Percentiles rank a stretch among this genome's conserved stretches.
Evolutionary conservation across 805 yeast species (phyloP).

Genomic region (Metschnikowia similis): DNA sequence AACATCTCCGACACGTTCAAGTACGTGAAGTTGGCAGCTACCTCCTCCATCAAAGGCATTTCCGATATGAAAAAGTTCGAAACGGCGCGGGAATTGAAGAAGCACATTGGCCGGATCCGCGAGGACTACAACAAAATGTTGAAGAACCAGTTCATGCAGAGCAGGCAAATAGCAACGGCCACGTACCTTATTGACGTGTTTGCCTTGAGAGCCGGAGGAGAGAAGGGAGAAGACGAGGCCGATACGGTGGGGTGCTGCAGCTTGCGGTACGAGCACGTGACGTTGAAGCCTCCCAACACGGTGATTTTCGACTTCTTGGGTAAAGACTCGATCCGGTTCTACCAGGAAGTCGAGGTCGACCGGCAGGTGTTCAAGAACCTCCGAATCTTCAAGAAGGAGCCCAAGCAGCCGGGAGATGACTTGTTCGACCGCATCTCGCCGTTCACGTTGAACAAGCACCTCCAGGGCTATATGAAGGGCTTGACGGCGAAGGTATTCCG

Average conservation of each 20-base stretch:
- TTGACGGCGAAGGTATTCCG: constrained; percentile 95
- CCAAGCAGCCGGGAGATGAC: constrained; percentile 89
- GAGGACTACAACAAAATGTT: constrained; percentile 66
- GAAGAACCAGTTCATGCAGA: constrained; percentile 72
- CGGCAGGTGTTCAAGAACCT: constrained; percentile 88
- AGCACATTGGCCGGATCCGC: constrained; percentile 69
- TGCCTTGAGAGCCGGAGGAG: constrained; percentile 97
- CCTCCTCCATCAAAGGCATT: constrained; percentile 85
- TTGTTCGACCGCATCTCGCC: constrained; percentile 90
- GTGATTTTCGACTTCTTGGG: constrained; percentile 92
- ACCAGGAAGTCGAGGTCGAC: constrained; percentile 90
- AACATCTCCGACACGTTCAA: constrained; percentile 79
- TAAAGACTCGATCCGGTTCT: constrained; percentile 88
- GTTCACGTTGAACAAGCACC: constrained; percentile 71
- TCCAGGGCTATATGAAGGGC: constrained; percentile 88
- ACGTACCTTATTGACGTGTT: constrained; percentile 87
- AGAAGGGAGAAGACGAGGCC: constrained; percentile 94
- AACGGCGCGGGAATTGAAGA: constrained; percentile 80
- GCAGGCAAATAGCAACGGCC: constrained; percentile 90
- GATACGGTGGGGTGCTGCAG: constrained; percentile 99
- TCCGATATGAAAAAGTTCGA: constrained; percentile 90
- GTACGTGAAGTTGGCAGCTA: constrained; percentile 88
- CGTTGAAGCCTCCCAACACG: constrained; percentile 76
- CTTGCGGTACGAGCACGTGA: constrained; percentile 82
- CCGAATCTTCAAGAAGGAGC: constrained; percentile 79